These are phyloP conservation scores for Fusarium sp. DNA, from an alignment of 2,329 filamentous ascomycete species.

Conservation along the genomic window DNA sequence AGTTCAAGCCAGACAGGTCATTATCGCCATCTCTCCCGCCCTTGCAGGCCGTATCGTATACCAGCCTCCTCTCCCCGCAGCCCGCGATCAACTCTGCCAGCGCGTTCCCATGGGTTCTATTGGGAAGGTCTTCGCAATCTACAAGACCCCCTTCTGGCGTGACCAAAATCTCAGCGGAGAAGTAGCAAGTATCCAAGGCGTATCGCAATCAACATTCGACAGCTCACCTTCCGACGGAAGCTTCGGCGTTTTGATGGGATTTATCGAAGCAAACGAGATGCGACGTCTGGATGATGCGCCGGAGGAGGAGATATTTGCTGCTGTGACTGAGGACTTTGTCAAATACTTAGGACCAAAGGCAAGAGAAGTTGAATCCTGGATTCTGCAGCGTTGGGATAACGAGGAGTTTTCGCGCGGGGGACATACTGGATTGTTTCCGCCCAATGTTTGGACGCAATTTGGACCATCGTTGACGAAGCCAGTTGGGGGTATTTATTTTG, in stretches of 20 bases:
- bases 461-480: not conserved
- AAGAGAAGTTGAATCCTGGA: not conserved
- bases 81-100: too few species aligned
- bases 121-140: not conserved
- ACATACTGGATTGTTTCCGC: not conserved
- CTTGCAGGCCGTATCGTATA: too few species aligned
- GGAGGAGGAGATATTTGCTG: not conserved
- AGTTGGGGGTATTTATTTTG: not conserved
- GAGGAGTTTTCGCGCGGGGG: not conserved
- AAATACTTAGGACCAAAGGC: not conserved
- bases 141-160: not conserved
- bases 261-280: not conserved
- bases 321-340: not conserved
- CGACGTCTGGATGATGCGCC: not conserved
- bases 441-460: not conserved
- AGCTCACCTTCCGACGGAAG: not conserved
- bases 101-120: too few species aligned
- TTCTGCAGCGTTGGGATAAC: not conserved
- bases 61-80: too few species aligned
- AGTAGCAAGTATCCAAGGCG: not conserved
- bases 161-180: not conserved
- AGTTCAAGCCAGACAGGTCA: too few species aligned
- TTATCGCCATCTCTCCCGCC: too few species aligned
- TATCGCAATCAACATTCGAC: not conserved
- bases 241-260: not conserved